Conservation (phyloP, 768 basidiomycete species). For the Pleurotus giganteus region DNA sequence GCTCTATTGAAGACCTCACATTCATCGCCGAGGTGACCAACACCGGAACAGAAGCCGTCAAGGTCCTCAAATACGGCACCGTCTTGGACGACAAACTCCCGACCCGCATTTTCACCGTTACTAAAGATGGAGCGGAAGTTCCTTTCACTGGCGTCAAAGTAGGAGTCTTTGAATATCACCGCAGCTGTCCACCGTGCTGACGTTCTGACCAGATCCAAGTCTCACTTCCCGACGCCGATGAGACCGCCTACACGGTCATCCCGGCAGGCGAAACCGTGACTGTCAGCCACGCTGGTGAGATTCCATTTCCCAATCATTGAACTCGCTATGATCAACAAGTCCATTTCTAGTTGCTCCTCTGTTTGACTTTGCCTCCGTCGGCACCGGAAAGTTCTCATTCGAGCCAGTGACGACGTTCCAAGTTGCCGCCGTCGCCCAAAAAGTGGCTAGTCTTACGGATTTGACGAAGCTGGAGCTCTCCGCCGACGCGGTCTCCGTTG, state of each 20-base stretch:
- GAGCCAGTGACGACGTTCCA: constrained; percentile 37
- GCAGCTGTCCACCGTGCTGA: not conserved
- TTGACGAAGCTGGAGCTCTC: constrained; percentile 26
- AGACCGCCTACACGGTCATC: constrained; percentile 37
- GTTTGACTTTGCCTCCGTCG: constrained; percentile 40
- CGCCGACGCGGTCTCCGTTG: constrained; percentile 28
- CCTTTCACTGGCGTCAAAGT: constrained; percentile 45
- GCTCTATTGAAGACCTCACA: constrained; percentile 36
- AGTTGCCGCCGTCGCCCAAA: constrained; percentile 21
- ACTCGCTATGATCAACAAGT: too few relatives aligned
- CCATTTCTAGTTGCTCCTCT: constrained; percentile 33
- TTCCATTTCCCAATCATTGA: not conserved
- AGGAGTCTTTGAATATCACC: not conserved
- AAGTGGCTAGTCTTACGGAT: constrained; percentile 14
- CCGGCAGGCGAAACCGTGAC: too few relatives aligned
- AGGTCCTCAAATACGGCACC: constrained; percentile 41
- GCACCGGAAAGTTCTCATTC: constrained; percentile 32
- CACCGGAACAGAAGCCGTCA: constrained; percentile 32
- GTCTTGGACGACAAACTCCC: constrained; percentile 48
- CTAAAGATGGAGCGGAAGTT: constrained; percentile 35
- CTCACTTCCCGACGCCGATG: constrained; percentile 34
- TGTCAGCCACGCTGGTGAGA: constrained; percentile 38
- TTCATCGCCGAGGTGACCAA: constrained; percentile 42
- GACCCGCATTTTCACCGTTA: constrained; percentile 31
- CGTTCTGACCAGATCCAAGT: constrained; percentile 39